Percentiles rank a stretch among this genome's conserved stretches.
These are phyloP conservation scores for Grosmannia clavigera DNA, from an alignment of 2,329 filamentous ascomycete genomes.

Conservation along the genomic window DNA sequence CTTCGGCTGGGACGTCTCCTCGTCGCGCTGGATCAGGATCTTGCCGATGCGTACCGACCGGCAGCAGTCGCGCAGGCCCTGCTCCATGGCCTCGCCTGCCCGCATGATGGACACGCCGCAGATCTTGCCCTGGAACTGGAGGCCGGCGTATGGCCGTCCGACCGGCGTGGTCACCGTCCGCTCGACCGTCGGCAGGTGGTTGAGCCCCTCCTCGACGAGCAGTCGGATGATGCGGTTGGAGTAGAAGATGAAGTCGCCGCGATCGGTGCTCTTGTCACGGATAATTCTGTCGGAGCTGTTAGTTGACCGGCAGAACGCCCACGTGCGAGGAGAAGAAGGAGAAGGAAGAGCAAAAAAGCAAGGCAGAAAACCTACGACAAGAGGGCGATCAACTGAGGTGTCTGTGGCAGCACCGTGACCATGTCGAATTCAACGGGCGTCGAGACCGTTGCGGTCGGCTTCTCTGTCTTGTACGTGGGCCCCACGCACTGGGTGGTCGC, in stretches of 20 bases:
- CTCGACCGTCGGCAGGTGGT: conserved; percentile 85
- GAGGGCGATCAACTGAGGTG: conserved; percentile 90
- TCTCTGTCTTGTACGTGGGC: conserved; percentile 62
- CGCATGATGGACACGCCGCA: conserved; percentile 98
- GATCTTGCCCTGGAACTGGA: conserved; percentile 95
- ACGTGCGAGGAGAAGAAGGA: background rate
- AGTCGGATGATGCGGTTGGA: conserved; percentile 96
- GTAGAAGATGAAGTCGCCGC: conserved; percentile 98
- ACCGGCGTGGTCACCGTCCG: conserved; percentile 86
- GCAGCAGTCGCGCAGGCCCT: conserved; percentile 90
- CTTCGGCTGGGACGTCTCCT: conserved; percentile 84
- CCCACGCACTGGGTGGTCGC: conserved; percentile 56
- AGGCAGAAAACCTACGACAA: conserved; percentile 67
- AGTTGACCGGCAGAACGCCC: background rate
- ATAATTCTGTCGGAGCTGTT: conserved; percentile 58
- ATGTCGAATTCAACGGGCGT: conserved; percentile 71
- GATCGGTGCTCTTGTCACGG: conserved; percentile 75
- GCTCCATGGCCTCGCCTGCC: conserved; percentile 96
- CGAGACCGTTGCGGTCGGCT: conserved; percentile 78
- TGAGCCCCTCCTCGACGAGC: conserved; percentile 91
- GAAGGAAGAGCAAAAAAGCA: background rate
- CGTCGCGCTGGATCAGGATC: conserved; percentile 93
- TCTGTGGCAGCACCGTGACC: conserved; percentile 82
- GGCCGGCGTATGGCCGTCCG: conserved; percentile 74
- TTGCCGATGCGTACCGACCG: conserved; percentile 96